Evolutionary conservation across 75 land plant genomes (phyloP), one percentile per base, ranked within the genome.

Genomic region (Cryptomeria japonica): DNA sequence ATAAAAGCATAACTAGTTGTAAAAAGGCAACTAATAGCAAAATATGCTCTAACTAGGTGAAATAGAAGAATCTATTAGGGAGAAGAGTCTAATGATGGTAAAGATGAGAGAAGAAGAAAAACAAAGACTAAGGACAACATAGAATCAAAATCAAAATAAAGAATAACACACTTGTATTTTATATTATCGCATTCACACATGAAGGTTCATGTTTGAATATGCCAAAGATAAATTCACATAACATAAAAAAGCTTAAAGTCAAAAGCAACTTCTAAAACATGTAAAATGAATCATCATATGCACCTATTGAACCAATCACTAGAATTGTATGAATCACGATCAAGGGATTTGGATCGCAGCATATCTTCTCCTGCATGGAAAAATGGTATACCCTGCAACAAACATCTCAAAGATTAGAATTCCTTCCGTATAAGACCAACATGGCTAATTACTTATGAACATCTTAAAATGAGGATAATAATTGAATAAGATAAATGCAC

Each of bases 291-390:
- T n/a, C 16, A 42, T 46, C 12, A 38, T 19, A 14, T n/a, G 19
- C 31, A 92, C 99, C 99, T 98, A 86, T 98, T 98, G 87, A 98
- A 98, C 99, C 99, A 98, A 91, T 98, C 99, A 70, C 99, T 99
- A 88, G 99, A 98, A 80, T 98, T 96, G 91, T 98, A 98, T 22
- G 99, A 98, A 88, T 98, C 99, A 64, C 99, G 99, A 91, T 98
- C 99, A 80, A 98, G 93, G 73, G 99, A 98, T 80, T 98, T 98
- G 68, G 99, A 98, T 53, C 99, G 99, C 38, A 98, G 88, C 88
- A 98, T 92, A 80, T 98, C 99, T 92, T 98, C 99, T 79, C 99
- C 99, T 83, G 93, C 87, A 87, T 98, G 99, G 86, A 97, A 98
- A 88, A 98, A 98, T 79, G 99, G 99, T 56, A 98, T 90, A 46